Evolutionary conservation across 495 filamentous ascomycete species (phyloP), one percentile per base, ranked within the genome.

Genomic region (Sordaria brevicollis): DNA sequence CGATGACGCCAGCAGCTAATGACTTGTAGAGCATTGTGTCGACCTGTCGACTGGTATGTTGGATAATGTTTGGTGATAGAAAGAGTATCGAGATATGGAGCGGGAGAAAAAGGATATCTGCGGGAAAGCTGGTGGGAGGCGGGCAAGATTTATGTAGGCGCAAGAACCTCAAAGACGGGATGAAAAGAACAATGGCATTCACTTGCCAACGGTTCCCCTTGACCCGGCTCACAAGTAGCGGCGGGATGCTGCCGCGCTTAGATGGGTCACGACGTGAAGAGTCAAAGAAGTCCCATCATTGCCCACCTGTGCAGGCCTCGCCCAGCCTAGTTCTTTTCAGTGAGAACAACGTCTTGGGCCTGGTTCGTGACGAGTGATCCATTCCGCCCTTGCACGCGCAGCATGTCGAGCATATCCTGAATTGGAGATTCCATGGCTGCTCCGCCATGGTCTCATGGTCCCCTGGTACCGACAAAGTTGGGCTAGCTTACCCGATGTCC

Each of bases 1-100:
- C 72, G 62, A 76, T 70, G n/a, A 38, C 72, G 34, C 43, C 65
- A 10, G 65, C 70, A 29, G 69, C 67, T 31, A 68, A n/a, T n/a
- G 37, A 39, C 19, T 41, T 66, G 67, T 39, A 71, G 37, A 54
- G 41, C 72, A 73, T 73, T 34, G 66, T 19, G 39, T 11, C 1
- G 39, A 33, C 34, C 21, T 35, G 29, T 67, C 15, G 21, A 19
- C 17, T 57, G 36, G 4, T 68, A 33, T 37, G 35, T 8, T 6
- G 0, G 11, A 13, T 21, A 62, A 11, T 62, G 25, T 31, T 62
- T 62, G 21, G 49, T 62, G 49, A 62, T 21, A 13, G 2, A 31
- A 1, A 31, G 25, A 25, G 15, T 10, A 67, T 21, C 11, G 1
- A 43, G 35, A 33, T 67, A 37, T 31, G n/a, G 41, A 68, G 37